phyloP scores from a whole-genome alignment of 495 filamentous ascomycete species.

The Tuber umbilicatum region DNA sequence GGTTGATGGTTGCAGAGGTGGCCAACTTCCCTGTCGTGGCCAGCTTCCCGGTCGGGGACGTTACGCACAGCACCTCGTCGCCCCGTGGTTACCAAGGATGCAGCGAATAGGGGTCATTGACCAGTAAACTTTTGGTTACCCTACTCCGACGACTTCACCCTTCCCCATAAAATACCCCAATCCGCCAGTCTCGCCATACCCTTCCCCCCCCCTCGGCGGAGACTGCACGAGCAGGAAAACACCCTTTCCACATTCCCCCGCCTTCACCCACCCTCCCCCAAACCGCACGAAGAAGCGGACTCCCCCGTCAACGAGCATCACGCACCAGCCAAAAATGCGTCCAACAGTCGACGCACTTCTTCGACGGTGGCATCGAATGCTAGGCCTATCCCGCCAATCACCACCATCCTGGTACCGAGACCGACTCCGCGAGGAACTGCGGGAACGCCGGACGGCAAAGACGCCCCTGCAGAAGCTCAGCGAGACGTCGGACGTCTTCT shows the following conservation, averaged over 20 bases:
- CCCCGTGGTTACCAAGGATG: too few species aligned
- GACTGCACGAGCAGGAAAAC: background rate
- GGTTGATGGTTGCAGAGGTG: too few species aligned
- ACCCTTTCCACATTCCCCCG: background rate
- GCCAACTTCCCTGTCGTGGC: too few species aligned
- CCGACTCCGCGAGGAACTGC: slow-evolving; percentile 48
- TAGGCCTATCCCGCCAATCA: slow-evolving; percentile 45
- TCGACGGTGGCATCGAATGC: slow-evolving; percentile 45
- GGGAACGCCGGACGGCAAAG: slow-evolving; percentile 44
- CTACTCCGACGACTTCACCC: background rate
- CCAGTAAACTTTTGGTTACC: background rate
- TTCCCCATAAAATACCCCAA: background rate
- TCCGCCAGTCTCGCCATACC: background rate
- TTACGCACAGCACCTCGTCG: too few species aligned
- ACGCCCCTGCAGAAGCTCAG: slow-evolving; percentile 46
- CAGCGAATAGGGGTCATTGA: background rate
- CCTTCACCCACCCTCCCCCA: background rate
- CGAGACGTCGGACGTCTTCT: slow-evolving; percentile 53
- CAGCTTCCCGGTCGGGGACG: too few species aligned
- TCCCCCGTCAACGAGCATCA: background rate
- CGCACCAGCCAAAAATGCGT: background rate
- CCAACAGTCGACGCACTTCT: slow-evolving; percentile 26
- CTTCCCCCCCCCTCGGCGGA: too few species aligned
- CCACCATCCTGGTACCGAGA: slow-evolving; percentile 48
- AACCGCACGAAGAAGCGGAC: background rate